Percentiles rank a stretch among this genome's conserved stretches.
Conservation (phyloP, 2,329 filamentous ascomycete genomes). For the Pseudogymnoascus sp. region DNA sequence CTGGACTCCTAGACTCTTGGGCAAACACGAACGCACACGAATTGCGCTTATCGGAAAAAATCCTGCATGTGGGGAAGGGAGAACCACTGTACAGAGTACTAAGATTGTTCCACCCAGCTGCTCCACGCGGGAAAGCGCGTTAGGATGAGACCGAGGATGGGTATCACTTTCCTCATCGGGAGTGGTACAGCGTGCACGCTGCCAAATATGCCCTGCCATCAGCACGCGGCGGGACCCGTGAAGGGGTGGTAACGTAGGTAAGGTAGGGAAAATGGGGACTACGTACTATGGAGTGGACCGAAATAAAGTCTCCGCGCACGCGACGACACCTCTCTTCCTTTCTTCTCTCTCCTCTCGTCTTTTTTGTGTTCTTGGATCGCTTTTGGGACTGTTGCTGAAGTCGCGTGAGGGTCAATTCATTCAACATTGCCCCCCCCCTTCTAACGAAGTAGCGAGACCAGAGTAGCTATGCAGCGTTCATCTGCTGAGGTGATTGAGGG, state of each 20-base stretch:
- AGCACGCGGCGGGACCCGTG: not conserved
- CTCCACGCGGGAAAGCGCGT: not conserved
- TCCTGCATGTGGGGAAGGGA: not conserved
- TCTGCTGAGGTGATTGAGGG: not conserved
- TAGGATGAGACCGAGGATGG: not conserved
- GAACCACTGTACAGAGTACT: not conserved
- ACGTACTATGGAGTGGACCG: not conserved
- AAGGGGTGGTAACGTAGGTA: not conserved
- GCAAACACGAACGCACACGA: not conserved
- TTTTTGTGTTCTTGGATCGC: not conserved
- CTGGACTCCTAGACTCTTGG: not conserved
- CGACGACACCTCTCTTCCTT: not conserved
- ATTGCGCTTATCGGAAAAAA: not conserved
- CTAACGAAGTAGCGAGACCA: not conserved
- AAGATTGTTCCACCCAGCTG: not conserved
- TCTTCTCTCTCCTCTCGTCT: not conserved
- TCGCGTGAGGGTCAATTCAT: not conserved
- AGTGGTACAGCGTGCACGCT: not conserved
- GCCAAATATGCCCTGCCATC: not conserved
- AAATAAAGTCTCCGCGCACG: not conserved
- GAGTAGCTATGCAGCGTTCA: not conserved
- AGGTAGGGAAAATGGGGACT: not conserved
- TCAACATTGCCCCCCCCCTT: not conserved
- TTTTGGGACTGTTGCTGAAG: not conserved
- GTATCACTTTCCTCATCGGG: not conserved